Evolutionary conservation across 345 rosid species (phyloP).

Genomic region (Citrus reticulata): DNA sequence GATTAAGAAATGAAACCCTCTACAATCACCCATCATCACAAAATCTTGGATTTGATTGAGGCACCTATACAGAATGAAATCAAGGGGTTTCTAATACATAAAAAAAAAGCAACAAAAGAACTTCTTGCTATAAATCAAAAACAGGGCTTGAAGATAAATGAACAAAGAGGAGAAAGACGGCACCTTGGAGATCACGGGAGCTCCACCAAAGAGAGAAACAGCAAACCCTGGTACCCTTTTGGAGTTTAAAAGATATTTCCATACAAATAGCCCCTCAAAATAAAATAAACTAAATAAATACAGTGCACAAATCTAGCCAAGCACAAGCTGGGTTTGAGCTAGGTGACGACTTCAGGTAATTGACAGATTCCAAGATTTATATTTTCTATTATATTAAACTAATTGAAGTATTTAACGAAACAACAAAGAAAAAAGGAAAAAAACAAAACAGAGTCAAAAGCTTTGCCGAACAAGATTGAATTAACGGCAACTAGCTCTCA

Average conservation of each 20-base stretch:
- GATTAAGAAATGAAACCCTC: constrained; percentile 27
- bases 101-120: background rate
- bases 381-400: background rate
- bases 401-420: background rate
- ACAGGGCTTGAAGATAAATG: background rate
- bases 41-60: constrained; percentile 19
- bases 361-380: constrained; percentile 24
- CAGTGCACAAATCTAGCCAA: constrained; percentile 17
- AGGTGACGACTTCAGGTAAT: constrained; percentile 23
- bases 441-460: background rate
- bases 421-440: background rate
- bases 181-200: constrained; percentile 27
- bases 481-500: background rate
- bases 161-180: constrained; percentile 12
- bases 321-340: constrained; percentile 23
- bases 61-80: constrained; percentile 4
- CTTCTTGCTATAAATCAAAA: background rate
- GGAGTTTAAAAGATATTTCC: background rate
- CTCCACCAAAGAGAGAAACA: constrained; percentile 10
- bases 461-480: background rate
- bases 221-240: constrained; percentile 10
- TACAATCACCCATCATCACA: constrained; percentile 33
- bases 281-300: background rate
- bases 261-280: background rate
- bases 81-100: constrained; percentile 4